phyloP scores from a whole-genome alignment of 1,284 basidiomycete species.

The Fistulina hepatica region DNA sequence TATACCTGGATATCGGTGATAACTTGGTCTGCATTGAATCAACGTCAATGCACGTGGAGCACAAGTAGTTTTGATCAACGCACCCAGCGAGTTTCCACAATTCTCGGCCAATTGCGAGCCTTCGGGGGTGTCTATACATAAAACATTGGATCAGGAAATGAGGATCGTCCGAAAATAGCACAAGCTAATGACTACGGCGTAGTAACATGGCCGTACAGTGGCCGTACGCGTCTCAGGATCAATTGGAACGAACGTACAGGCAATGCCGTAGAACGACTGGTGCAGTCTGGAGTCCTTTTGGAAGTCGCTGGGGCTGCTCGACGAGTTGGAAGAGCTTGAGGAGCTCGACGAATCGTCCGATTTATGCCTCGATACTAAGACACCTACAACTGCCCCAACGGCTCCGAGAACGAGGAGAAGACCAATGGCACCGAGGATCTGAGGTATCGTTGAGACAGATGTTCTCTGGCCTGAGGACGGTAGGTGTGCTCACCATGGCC shows the following conservation, averaged over 20 bases:
- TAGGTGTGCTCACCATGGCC: constrained; percentile 5
- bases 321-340: constrained; percentile 2
- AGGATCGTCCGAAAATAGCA: background rate
- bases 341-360: constrained; percentile 11
- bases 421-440: constrained; percentile 17
- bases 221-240: background rate
- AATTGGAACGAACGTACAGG: constrained; percentile 15
- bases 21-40: constrained; percentile 24
- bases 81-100: constrained; percentile 35
- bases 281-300: constrained; percentile 46
- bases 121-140: constrained; percentile 45
- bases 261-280: constrained; percentile 56
- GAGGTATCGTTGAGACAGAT: constrained; percentile 18
- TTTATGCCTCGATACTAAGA: constrained; percentile 21
- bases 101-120: constrained; percentile 34
- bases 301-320: constrained; percentile 54
- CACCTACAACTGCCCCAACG: constrained; percentile 23
- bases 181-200: background rate
- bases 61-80: constrained; percentile 7
- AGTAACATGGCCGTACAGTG: constrained; percentile 22
- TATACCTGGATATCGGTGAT: constrained; percentile 37
- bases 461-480: background rate
- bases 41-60: constrained; percentile 4
- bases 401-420: constrained; percentile 23
- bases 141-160: background rate